Base-by-base conservation (phyloP, 495 filamentous ascomycete genomes). In the Pseudevernia furfuracea region DNA sequence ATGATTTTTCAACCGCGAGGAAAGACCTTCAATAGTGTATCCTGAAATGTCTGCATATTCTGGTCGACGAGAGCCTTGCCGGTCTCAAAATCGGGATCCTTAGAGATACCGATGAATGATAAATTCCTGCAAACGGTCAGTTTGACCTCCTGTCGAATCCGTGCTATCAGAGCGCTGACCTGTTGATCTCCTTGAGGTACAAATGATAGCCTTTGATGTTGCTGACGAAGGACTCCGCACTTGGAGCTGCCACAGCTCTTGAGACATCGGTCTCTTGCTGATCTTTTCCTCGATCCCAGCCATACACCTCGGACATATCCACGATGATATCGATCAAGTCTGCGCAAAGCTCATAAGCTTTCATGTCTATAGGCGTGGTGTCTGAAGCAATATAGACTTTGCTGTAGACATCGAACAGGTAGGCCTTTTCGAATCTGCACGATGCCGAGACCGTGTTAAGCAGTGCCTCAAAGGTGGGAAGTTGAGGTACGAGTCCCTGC, bases 381-480 rank as follows among this genome's bases (percentile, higher is more conserved):
- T 98, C 94, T 14, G 91, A 96, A 7, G 95, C 94, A 63, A 98
- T 95, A 74, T 97, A 98, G 63, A 98, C 96, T 78, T 98, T 98
- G 76, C 89, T 96, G 60, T 94, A 80, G 17, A 96, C 90, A 72
- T 98, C 94, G 69, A 97, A 97, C 17, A 98, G 81, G 73, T 97
- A 98, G 0, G 91, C 93, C 78, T 98, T 98, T 72, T 97, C 92
- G 69, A 98, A 96, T 9, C 88, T 87, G 71, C 91, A 97, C 37
- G 89, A 92, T 34, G 86, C 88, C 75, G 85, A 90, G 43, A 97
- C 82, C 61, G 89, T 91, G 71, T 95, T 94, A 67, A 97, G 84
- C 73, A 98, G 80, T 46, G 90, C 87, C 75, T 98, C 95, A 44
- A 97, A 85, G 25, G 90, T 92, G 1, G 91, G 89, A 15, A 98